Percentiles rank a stretch among this genome's conserved stretches.
Conservation (phyloP, 805 yeast species). For the Spathaspora boniae region DNA sequence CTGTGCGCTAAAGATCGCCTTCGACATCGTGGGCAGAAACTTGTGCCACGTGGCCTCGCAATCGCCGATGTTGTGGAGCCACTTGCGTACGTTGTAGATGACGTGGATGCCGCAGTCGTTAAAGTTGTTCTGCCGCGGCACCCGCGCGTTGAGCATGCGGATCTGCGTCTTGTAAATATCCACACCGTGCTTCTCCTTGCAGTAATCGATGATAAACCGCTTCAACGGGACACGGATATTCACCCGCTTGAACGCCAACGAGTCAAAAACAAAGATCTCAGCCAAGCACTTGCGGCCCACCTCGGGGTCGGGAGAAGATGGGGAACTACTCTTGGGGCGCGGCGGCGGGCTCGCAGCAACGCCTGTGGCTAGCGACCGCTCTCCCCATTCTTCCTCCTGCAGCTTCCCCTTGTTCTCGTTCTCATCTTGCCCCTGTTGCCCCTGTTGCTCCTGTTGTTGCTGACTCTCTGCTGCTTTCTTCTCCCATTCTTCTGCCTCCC, state of each 20-base stretch:
- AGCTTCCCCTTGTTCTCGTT: conserved; percentile 1
- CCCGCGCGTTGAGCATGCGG: conserved; percentile 46
- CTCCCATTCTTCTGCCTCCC: too few relatives aligned
- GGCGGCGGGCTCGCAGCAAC: too few relatives aligned
- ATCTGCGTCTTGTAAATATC: conserved; percentile 47
- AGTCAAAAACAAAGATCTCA: conserved; percentile 67
- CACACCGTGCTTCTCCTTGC: conserved; percentile 56
- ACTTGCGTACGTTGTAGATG: conserved; percentile 63
- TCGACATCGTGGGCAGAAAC: conserved; percentile 4
- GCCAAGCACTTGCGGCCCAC: conserved; percentile 15
- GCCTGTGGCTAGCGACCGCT: too few relatives aligned
- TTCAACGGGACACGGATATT: conserved; percentile 52
- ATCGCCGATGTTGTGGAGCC: conserved; percentile 46
- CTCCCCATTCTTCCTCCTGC: not conserved
- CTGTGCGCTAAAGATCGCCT: conserved; percentile 21
- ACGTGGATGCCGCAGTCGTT: conserved; percentile 96
- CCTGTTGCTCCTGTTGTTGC: not conserved
- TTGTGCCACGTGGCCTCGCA: conserved; percentile 51
- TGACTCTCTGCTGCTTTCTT: too few relatives aligned
- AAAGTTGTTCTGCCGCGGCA: conserved; percentile 82
- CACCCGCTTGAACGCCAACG: conserved; percentile 59
- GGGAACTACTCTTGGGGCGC: too few relatives aligned
- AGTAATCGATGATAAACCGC: conserved; percentile 62
- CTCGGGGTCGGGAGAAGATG: too few relatives aligned
- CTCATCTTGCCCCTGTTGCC: not conserved